These are phyloP conservation scores for Cicer judaicum DNA, from an alignment of 306 rosid species.

Conservation along the genomic window DNA sequence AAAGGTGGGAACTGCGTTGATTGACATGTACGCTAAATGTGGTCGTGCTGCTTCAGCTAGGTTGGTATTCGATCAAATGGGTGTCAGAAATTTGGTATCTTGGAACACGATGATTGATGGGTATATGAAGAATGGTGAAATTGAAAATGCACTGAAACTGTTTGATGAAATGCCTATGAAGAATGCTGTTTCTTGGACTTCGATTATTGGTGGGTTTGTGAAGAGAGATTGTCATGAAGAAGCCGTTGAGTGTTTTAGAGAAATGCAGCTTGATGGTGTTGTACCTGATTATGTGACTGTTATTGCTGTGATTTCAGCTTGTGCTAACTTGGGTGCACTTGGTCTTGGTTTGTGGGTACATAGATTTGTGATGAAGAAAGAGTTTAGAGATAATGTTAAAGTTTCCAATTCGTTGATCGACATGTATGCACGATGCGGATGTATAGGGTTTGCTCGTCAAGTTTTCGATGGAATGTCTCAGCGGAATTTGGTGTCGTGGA, in stretches of 20 bases:
- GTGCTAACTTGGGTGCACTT: constrained; percentile 86
- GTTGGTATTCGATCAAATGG: constrained; percentile 61
- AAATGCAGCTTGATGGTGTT: constrained; percentile 75
- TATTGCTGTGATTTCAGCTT: constrained; percentile 74
- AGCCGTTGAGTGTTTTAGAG: constrained; percentile 73
- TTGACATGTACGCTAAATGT: constrained; percentile 79
- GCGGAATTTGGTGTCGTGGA: constrained; percentile 80
- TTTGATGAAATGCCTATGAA: constrained; percentile 80
- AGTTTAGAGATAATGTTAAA: constrained; percentile 57
- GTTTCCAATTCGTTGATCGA: constrained; percentile 75
- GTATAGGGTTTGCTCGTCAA: constrained; percentile 69
- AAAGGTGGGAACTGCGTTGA: constrained; percentile 80
- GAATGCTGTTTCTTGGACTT: constrained; percentile 83
- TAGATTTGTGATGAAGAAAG: constrained; percentile 55
- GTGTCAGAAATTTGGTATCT: constrained; percentile 63
- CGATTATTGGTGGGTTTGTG: constrained; percentile 79
- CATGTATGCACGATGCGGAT: constrained; percentile 89
- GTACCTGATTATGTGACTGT: constrained; percentile 78
- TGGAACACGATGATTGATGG: constrained; percentile 90
- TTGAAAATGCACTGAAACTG: constrained; percentile 59
- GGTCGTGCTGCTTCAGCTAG: constrained; percentile 58
- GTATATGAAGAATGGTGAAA: constrained; percentile 64
- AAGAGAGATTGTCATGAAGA: constrained; percentile 62
- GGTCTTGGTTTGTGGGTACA: constrained; percentile 80
- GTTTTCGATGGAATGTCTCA: constrained; percentile 64